Base-by-base conservation (phyloP, 2,329 filamentous ascomycete genomes). In the Periconia sp. region DNA sequence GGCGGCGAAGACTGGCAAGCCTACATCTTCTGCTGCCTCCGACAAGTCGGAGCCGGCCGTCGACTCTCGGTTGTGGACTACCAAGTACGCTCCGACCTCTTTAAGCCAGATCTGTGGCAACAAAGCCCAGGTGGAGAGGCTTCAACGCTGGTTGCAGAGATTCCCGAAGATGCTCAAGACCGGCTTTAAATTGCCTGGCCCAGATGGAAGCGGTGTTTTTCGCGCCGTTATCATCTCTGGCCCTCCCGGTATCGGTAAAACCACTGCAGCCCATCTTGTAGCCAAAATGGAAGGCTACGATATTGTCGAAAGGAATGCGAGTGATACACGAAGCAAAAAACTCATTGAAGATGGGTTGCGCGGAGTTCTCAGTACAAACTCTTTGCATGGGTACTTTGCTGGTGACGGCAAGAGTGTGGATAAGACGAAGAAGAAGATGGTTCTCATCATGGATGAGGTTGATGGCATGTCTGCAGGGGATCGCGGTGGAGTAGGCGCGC, bases 391-490 rank as follows among this genome's bases (percentile, higher is more conserved):
- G 1, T 99, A 89, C 75, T 99, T 97, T 72, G 86, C 92, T 7
- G 86, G 86, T 2, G 90, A 92, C 52, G 89, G 90, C 20, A 90
- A 94, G 74, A 83, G 87, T 53, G 86, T 96, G 3, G 89, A 97
- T 43, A 76, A 79, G 5, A 81, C 81, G 15, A 97, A 94, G 79
- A 96, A 95, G 79, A 97, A 97, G 64, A 86, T 97, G 33, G 91
- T 97, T 6, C 79, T 99, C 46, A 91, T 99, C 76, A 97, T 99
- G 94, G 94, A 99, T 64, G 94, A 99, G 75, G 94, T 99, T 5
- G 94, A 99, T 66, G 94, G 94, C 49, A 97, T 99, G 94, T 97
- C 93, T 56, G 92, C 91, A 35, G 94, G 94, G 69, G 94, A 99
- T 71, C 88, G 94, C 56, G 94, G 94, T 61, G 94, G 94, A 73